Evolutionary conservation across 371 early-diverging fungal species (phyloP).

Genomic region (Conidiobolus incongruus): DNA sequence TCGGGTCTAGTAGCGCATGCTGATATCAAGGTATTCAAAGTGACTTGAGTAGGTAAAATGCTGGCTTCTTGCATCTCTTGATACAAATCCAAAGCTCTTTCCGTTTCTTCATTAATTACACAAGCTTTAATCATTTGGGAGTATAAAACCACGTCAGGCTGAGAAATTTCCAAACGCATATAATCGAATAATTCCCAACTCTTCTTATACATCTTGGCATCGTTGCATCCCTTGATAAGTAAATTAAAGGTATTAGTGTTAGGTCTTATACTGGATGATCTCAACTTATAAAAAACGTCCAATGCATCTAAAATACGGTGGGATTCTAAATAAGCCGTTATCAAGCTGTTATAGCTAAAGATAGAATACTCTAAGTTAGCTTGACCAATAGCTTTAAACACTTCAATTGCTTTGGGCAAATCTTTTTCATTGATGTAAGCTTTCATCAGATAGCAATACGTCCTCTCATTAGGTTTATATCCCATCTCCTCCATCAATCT

Average conservation of each 20-base stretch:
- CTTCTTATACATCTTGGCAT: constrained; percentile 29
- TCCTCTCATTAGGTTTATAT: constrained; percentile 29
- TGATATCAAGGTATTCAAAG: constrained; percentile 64
- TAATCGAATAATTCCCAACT: constrained; percentile 85
- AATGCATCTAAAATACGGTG: constrained; percentile 43
- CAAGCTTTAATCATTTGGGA: constrained; percentile 83
- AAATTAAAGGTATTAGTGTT: constrained; percentile 44
- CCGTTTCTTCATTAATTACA: constrained; percentile 45
- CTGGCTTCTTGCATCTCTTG: constrained; percentile 48
- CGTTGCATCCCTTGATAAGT: constrained; percentile 64
- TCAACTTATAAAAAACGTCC: constrained; percentile 46
- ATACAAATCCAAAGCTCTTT: constrained; percentile 59
- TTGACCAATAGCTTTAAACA: constrained; percentile 21
- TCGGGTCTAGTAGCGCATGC: constrained; percentile 46
- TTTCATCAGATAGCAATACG: constrained; percentile 53
- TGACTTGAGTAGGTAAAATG: constrained; percentile 50
- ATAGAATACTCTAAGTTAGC: constrained; percentile 26
- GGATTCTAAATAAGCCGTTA: constrained; percentile 37
- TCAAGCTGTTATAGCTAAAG: constrained; percentile 37
- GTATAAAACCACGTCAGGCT: constrained; percentile 56
- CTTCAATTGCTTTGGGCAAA: constrained; percentile 23
- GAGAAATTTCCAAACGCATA: constrained; percentile 54
- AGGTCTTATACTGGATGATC: constrained; percentile 21
- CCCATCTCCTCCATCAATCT: constrained; percentile 19
- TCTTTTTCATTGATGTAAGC: constrained; percentile 50